Conservation (phyloP, 192 early-diverging fungal species). For the Rhizophagus clarus region DNA sequence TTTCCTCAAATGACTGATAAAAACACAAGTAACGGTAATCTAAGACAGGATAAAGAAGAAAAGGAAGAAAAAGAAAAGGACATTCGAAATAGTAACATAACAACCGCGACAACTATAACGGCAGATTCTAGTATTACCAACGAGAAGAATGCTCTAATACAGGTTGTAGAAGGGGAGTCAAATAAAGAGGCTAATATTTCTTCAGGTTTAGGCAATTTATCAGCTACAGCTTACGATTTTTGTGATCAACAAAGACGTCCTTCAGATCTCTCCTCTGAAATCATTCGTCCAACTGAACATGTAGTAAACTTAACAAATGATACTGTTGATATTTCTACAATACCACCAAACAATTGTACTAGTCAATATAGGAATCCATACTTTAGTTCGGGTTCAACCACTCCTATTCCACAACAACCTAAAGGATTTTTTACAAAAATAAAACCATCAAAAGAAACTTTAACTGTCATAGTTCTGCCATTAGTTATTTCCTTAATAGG, state of each 20-base stretch:
- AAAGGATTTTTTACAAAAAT: neutral
- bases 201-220: neutral
- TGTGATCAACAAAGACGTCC: neutral
- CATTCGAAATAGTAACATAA: neutral
- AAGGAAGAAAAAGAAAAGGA: neutral
- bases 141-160: neutral
- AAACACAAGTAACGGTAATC: neutral
- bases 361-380: neutral
- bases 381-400: neutral
- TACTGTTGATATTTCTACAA: neutral
- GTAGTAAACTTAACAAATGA: neutral
- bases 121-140: neutral
- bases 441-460: neutral
- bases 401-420: neutral
- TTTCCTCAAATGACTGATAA: neutral
- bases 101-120: neutral
- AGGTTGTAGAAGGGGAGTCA: neutral
- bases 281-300: neutral
- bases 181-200: neutral
- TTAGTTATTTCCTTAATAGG: neutral
- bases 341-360: neutral
- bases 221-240: neutral
- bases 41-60: neutral
- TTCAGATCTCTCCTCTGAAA: neutral
- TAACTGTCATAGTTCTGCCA: neutral